phyloP scores from a whole-genome alignment of 768 basidiomycete species.

The Lyophyllum atratum region DNA sequence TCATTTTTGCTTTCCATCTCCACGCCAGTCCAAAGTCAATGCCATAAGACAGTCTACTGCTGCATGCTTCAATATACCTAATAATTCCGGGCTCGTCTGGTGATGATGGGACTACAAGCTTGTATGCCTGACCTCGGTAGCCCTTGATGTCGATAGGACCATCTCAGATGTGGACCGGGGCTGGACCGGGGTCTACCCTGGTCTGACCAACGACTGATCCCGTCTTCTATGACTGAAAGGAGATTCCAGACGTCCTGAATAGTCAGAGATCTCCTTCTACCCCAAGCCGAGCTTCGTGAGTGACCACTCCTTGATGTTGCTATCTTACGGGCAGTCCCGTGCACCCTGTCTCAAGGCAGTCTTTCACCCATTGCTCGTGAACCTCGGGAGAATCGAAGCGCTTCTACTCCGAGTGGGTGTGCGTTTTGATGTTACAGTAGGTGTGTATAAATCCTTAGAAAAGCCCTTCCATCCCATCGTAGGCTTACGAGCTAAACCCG shows the following conservation, averaged over 20 bases:
- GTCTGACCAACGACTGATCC: not conserved
- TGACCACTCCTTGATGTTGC: not conserved
- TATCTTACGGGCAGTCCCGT: not conserved
- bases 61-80: too few relatives aligned
- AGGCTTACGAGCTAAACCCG: too few relatives aligned
- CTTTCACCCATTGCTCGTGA: not conserved
- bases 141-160: not conserved
- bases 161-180: too few relatives aligned
- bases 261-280: not conserved
- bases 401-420: not conserved
- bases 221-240: not conserved
- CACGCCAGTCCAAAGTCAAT: too few relatives aligned
- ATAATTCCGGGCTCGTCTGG: too few relatives aligned
- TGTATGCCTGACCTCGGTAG: not conserved
- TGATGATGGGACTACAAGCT: too few relatives aligned
- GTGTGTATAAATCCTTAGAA: too few relatives aligned
- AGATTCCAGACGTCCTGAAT: not conserved
- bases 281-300: not conserved
- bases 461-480: too few relatives aligned
- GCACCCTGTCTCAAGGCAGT: not conserved
- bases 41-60: too few relatives aligned
- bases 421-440: too few relatives aligned
- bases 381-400: not conserved
- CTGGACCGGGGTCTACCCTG: not conserved
- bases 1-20: not conserved